Conservation (phyloP, 2,329 filamentous ascomycete genomes). For the Trichophyton rubrum region DNA sequence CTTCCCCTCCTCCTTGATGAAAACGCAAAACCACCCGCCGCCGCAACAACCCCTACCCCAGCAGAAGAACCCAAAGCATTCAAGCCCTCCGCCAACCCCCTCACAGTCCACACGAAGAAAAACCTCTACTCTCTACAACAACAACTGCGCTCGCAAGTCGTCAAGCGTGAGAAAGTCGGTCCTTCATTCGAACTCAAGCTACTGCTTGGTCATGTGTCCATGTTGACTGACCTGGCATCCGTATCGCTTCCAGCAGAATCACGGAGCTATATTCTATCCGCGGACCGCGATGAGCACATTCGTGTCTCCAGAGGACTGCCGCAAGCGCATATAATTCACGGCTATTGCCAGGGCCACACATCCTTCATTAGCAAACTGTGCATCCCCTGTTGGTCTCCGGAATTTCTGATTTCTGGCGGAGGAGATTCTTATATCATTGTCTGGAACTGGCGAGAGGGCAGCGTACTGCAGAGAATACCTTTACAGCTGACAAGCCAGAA, state of each 20-base stretch:
- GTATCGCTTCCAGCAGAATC: conserved; percentile 35
- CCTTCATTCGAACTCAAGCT: conserved; percentile 60
- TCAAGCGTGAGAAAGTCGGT: conserved; percentile 35
- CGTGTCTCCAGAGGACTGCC: conserved; percentile 69
- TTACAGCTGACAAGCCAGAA: conserved; percentile 10
- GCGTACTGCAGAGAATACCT: conserved; percentile 22
- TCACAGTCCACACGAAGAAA: conserved; percentile 51
- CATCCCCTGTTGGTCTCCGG: conserved; percentile 43
- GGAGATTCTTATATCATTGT: conserved; percentile 67
- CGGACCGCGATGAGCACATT: conserved; percentile 71
- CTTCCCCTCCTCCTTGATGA: conserved; percentile 53
- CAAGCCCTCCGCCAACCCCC: conserved; percentile 42
- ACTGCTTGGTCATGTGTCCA: conserved; percentile 84
- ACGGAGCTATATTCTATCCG: conserved; percentile 52
- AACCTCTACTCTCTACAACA: conserved; percentile 47
- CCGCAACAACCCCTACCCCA: conserved; percentile 11
- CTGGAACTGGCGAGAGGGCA: conserved; percentile 61
- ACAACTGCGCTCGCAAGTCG: conserved; percentile 39
- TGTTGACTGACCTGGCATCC: conserved; percentile 65
- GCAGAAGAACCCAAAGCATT: conserved; percentile 24
- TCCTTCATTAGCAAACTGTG: conserved; percentile 72
- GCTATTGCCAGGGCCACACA: conserved; percentile 76
- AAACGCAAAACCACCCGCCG: conserved; percentile 23
- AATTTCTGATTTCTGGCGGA: conserved; percentile 71
- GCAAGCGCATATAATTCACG: conserved; percentile 78